Evolutionary conservation across 1,284 basidiomycete species (phyloP).

Genomic region (Limonomyces culmigenus): DNA sequence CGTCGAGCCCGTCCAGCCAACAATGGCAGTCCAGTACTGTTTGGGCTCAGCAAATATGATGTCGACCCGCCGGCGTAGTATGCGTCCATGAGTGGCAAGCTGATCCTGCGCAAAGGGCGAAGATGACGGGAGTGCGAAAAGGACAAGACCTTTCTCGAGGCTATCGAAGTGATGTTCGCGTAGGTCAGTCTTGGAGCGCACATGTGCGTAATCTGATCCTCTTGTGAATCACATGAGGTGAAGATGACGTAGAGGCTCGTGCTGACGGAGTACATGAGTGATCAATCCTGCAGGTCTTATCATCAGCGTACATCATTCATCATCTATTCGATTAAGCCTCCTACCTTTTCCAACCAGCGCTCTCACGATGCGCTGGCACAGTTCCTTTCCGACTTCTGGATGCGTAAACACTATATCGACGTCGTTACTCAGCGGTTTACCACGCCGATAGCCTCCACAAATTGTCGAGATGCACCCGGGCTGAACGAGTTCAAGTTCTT

Average conservation of each 20-base stretch:
- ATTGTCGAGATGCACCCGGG: conserved; percentile 40
- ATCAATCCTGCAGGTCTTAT: conserved; percentile 29
- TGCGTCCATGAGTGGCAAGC: background rate
- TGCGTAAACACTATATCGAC: conserved; percentile 71
- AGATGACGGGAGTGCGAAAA: conserved; percentile 36
- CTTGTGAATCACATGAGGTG: no score
- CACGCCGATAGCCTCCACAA: conserved; percentile 65
- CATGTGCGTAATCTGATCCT: no score
- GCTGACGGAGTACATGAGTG: conserved; percentile 52
- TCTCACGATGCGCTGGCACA: conserved; percentile 32
- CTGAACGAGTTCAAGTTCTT: background rate
- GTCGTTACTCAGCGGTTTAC: conserved; percentile 57
- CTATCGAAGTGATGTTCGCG: conserved; percentile 41
- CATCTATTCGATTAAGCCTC: conserved; percentile 5
- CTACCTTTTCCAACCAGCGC: conserved; percentile 35
- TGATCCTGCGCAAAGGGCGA: conserved; percentile 13
- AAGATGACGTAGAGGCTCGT: background rate
- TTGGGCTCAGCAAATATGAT: conserved; percentile 53
- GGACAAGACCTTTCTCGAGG: conserved; percentile 54
- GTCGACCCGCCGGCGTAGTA: conserved; percentile 45
- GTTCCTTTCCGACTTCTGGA: conserved; percentile 25
- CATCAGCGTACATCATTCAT: background rate
- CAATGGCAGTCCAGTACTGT: conserved; percentile 62
- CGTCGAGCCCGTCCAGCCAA: conserved; percentile 71
- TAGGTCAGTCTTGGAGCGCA: conserved; percentile 35